A percentile compares a stretch with the other conserved stretches of the same genome.
These are phyloP conservation scores for Amanita fuliginea DNA, from an alignment of 768 basidiomycete species.

Conservation along the genomic window DNA sequence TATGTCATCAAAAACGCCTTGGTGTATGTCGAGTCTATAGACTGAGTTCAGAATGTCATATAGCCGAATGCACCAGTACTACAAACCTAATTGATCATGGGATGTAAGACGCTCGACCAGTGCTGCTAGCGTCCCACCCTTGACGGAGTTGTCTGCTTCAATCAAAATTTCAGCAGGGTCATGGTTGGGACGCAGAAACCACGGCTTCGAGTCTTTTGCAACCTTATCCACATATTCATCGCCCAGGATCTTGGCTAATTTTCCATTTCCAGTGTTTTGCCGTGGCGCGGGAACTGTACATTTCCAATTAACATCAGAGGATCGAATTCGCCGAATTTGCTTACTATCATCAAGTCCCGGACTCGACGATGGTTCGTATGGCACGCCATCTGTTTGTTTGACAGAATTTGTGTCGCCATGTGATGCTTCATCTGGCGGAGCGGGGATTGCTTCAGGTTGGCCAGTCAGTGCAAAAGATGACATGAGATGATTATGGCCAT, in stretches of 20 bases:
- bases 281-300: slow-evolving; percentile 16
- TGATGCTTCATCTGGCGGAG: not conserved
- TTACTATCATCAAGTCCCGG: slow-evolving; percentile 27
- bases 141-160: slow-evolving; percentile 73
- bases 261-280: slow-evolving; percentile 27
- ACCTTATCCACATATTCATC: slow-evolving; percentile 33
- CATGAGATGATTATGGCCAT: slow-evolving; percentile 10
- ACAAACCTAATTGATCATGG: slow-evolving; percentile 77
- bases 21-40: slow-evolving; percentile 63
- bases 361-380: not conserved
- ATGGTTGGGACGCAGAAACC: slow-evolving; percentile 82
- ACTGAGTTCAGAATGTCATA: slow-evolving; percentile 1
- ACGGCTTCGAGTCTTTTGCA: slow-evolving; percentile 44
- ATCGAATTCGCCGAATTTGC: slow-evolving; percentile 7
- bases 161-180: slow-evolving; percentile 72
- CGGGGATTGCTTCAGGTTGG: not conserved
- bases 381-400: not conserved
- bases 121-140: slow-evolving; percentile 79
- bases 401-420: not conserved
- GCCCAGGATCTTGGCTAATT: slow-evolving; percentile 64
- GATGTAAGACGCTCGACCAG: slow-evolving; percentile 85
- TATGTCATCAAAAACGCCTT: slow-evolving; percentile 94
- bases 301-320: not conserved
- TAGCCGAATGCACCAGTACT: not conserved
- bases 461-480: not conserved